Evolutionary conservation across 805 yeast species (phyloP).

Genomic region (Cyberlindnera mycetangii): DNA sequence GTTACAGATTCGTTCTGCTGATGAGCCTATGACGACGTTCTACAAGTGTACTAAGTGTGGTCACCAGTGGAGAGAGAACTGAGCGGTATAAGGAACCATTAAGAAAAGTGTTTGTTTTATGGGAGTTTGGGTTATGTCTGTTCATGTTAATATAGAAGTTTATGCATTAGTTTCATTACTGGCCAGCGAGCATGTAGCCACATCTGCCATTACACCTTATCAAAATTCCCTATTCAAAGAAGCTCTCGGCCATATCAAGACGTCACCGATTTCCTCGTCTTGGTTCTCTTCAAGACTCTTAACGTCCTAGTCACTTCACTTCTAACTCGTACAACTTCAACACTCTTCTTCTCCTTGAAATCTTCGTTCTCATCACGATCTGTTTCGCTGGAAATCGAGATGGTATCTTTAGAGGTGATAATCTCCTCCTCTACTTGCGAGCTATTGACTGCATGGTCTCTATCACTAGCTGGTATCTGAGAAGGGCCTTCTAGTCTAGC

Average conservation of each 20-base stretch:
- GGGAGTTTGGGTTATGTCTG: not conserved
- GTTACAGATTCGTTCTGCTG: constrained; percentile 94
- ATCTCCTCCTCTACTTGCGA: not conserved
- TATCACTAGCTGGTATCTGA: not conserved
- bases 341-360: not conserved
- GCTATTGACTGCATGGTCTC: not conserved
- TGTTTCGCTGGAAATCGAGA: not conserved
- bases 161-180: too few species aligned
- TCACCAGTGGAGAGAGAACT: constrained; percentile 96
- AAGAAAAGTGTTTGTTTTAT: constrained; percentile 5
- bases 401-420: not conserved
- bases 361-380: not conserved
- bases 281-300: too few species aligned
- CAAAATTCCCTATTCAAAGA: too few species aligned
- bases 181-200: too few species aligned
- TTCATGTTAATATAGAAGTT: too few species aligned
- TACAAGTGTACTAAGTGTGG: constrained; percentile 93
- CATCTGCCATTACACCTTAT: too few species aligned
- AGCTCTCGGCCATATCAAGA: too few species aligned
- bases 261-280: too few species aligned
- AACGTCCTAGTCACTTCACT: too few species aligned
- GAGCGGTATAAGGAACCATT: not conserved
- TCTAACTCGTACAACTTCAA: too few species aligned
- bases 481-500: too few species aligned
- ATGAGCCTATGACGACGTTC: constrained; percentile 99